These are phyloP conservation scores for Populus alba DNA, from an alignment of 345 rosid genomes.

Conservation along the genomic window DNA sequence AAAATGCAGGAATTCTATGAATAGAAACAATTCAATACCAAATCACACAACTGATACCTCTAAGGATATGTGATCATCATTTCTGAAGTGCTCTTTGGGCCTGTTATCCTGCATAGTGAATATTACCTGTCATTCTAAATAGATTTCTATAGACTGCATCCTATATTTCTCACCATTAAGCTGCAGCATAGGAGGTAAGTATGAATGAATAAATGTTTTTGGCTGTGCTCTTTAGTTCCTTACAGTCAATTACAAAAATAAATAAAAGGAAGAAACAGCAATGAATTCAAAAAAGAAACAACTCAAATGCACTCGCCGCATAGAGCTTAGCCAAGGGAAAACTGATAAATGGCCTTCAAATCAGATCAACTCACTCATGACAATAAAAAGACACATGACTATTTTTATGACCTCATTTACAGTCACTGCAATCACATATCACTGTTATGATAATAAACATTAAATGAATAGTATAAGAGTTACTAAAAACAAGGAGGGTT, in stretches of 20 bases:
- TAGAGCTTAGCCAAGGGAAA: not conserved
- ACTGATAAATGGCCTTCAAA: not conserved
- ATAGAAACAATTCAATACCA: not conserved
- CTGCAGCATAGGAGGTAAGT: not conserved
- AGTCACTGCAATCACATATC: not conserved
- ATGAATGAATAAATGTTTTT: not conserved
- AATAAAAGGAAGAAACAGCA: not conserved
- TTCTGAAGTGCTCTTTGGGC: slow-evolving; percentile 49
- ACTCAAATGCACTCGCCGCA: not conserved
- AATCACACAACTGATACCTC: slow-evolving; percentile 48
- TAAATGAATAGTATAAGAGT: not conserved
- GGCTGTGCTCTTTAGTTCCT: not conserved
- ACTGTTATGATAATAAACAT: not conserved
- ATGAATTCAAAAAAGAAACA: not conserved
- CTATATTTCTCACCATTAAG: not conserved
- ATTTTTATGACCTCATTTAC: not conserved
- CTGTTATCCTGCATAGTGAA: slow-evolving; percentile 51
- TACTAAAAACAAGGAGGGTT: not conserved
- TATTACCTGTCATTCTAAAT: not conserved
- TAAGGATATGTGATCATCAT: slow-evolving; percentile 41
- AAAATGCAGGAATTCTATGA: not conserved
- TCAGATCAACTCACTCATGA: not conserved
- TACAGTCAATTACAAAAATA: not conserved
- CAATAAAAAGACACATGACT: not conserved
- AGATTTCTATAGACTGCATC: not conserved